phyloP scores from a whole-genome alignment of 2,329 filamentous ascomycete species.

The Rosellinia necatrix region DNA sequence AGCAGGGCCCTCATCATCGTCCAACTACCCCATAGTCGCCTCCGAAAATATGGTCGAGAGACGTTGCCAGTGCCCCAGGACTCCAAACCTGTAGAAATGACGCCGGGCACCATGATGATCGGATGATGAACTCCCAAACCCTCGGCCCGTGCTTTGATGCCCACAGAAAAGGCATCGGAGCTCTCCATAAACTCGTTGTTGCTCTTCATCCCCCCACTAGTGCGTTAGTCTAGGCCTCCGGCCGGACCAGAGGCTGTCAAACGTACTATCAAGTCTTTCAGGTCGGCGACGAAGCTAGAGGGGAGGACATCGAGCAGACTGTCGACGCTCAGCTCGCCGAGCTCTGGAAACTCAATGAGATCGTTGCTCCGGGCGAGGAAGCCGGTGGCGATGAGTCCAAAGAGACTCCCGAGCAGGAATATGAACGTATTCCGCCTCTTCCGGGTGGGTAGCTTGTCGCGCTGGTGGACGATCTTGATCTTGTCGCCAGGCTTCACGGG shows the following conservation, averaged over 20 bases:
- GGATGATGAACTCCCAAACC: conserved; percentile 83
- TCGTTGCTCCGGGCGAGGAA: conserved; percentile 91
- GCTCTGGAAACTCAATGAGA: conserved; percentile 77
- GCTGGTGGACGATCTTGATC: conserved; percentile 48
- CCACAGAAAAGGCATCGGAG: conserved; percentile 93
- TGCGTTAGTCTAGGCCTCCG: conserved; percentile 21
- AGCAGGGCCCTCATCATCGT: conserved; percentile 97
- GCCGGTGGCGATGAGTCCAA: conserved; percentile 84
- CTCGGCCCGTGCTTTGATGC: conserved; percentile 78
- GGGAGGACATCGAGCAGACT: conserved; percentile 86
- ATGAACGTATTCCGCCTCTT: conserved; percentile 82
- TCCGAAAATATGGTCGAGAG: conserved; percentile 90
- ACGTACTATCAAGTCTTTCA: conserved; percentile 80
- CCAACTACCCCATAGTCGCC: conserved; percentile 96
- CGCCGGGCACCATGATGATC: conserved; percentile 95
- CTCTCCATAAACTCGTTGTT: conserved; percentile 82
- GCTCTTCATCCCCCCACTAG: conserved; percentile 62
- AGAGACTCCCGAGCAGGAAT: conserved; percentile 86
- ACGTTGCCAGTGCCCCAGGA: conserved; percentile 90
- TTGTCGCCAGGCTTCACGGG: conserved; percentile 43
- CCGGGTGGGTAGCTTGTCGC: conserved; percentile 53
- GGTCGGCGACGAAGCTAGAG: conserved; percentile 82
- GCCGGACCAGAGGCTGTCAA: conserved; percentile 15
- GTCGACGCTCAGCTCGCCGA: conserved; percentile 79
- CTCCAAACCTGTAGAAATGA: conserved; percentile 95